These are phyloP conservation scores for Gossypioides kirkii DNA, from an alignment of 345 rosid species.

Conservation along the genomic window DNA sequence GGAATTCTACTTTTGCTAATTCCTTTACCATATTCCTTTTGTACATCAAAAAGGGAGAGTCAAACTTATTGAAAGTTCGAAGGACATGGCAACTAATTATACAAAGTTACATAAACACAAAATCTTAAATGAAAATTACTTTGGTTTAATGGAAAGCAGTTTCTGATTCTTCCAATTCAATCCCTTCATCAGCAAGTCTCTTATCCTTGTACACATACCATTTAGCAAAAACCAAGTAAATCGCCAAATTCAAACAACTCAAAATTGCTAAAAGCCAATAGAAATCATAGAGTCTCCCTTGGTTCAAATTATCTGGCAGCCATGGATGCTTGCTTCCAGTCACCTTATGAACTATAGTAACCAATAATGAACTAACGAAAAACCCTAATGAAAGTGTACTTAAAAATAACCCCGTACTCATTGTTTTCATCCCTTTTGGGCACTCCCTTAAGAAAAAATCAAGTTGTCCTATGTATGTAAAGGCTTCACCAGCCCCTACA, in stretches of 20 bases:
- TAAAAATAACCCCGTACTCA: conserved; percentile 85
- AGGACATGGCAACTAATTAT: not conserved
- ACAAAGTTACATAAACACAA: not conserved
- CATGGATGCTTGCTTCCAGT: conserved; percentile 54
- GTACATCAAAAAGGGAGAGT: not conserved
- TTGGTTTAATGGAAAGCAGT: conserved; percentile 30
- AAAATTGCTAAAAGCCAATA: conserved; percentile 77
- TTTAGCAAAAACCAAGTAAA: conserved; percentile 55
- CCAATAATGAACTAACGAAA: conserved; percentile 75
- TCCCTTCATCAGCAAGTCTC: conserved; percentile 65
- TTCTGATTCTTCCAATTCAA: conserved; percentile 56
- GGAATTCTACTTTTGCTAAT: not conserved
- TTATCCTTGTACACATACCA: conserved; percentile 96
- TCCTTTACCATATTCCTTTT: conserved; percentile 7
- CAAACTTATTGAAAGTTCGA: conserved; percentile 3
- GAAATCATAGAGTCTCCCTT: conserved; percentile 73
- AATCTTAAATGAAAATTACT: not conserved
- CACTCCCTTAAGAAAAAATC: conserved; percentile 94
- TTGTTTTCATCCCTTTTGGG: conserved; percentile 97
- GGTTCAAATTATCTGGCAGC: conserved; percentile 81
- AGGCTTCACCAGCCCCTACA: conserved; percentile 89
- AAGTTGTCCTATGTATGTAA: conserved; percentile 80
- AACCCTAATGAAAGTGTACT: conserved; percentile 88
- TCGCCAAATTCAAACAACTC: conserved; percentile 50
- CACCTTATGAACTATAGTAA: conserved; percentile 61